phyloP scores from a whole-genome alignment of 2,329 filamentous ascomycete genomes.

The Phyllosticta citrichinensis region DNA sequence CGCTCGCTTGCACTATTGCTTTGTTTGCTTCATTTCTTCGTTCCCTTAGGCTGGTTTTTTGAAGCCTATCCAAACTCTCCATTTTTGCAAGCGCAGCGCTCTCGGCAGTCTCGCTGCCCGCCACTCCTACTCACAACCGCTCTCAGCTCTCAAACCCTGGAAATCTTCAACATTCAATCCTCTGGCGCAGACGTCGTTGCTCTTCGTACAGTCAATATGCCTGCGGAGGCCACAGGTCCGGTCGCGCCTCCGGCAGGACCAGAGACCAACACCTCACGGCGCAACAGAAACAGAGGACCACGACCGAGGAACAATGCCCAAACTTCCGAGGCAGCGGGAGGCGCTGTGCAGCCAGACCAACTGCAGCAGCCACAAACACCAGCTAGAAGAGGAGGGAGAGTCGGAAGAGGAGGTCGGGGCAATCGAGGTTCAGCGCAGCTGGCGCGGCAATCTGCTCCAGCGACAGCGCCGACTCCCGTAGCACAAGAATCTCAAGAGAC shows the following conservation, averaged over 20 bases:
- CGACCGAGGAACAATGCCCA: background rate
- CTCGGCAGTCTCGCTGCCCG: background rate
- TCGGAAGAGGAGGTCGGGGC: slow-evolving; percentile 1
- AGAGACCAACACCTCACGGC: background rate
- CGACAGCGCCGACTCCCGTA: background rate
- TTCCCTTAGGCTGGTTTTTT: slow-evolving; percentile 23
- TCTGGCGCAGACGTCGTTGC: background rate
- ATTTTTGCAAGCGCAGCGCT: background rate
- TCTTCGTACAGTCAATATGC: background rate
- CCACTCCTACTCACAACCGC: background rate
- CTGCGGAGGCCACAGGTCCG: background rate
- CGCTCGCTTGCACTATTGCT: background rate
- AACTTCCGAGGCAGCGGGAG: background rate
- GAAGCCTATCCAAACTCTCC: slow-evolving; percentile 15
- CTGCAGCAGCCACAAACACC: background rate
- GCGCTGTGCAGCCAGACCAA: background rate
- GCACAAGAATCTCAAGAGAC: background rate
- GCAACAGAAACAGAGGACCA: background rate
- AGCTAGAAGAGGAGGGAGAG: slow-evolving; percentile 1
- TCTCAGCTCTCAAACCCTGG: too few relatives aligned
- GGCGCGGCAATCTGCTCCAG: background rate
- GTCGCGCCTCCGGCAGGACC: background rate
- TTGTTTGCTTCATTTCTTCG: slow-evolving; percentile 13
- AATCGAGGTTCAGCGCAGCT: background rate
- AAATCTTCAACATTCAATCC: background rate